These are phyloP conservation scores for Anthoceros angustus DNA, from an alignment of 225 moss, liverwort and hornwort species.

Conservation along the genomic window DNA sequence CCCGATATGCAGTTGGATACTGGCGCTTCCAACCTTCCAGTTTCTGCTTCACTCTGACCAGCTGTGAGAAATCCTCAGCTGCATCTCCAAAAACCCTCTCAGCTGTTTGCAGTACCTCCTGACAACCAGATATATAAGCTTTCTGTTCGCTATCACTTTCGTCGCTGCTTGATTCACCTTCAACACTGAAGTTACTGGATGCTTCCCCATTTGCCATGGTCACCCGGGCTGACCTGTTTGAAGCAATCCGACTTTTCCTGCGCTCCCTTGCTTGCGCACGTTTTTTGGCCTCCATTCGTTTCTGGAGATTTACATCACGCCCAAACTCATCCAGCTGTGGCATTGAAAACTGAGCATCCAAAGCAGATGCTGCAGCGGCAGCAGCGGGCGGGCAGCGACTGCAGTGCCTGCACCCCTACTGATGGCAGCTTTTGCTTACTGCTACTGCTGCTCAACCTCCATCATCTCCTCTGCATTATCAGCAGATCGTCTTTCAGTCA, in stretches of 20 bases:
- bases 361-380: conserved; percentile 30
- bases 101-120: conserved; percentile 68
- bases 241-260: conserved; percentile 32
- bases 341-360: conserved; percentile 30
- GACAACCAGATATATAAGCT: conserved; percentile 63
- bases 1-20: conserved; percentile 64
- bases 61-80: conserved; percentile 68
- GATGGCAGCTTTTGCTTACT: conserved; percentile 56
- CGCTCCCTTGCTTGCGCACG: conserved; percentile 64
- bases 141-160: conserved; percentile 92
- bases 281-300: conserved; percentile 68
- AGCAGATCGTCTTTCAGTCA: conserved; percentile 64
- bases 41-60: conserved; percentile 67
- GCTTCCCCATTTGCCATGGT: conserved; percentile 38
- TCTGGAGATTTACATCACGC: conserved; percentile 87
- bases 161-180: conserved; percentile 93
- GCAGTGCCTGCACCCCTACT: conserved; percentile 67
- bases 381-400: too few relatives aligned
- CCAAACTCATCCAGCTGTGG: conserved; percentile 93
- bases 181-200: conserved; percentile 33
- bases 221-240: conserved; percentile 26
- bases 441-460: conserved; percentile 70
- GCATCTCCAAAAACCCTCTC: conserved; percentile 82
- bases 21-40: conserved; percentile 68
- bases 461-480: conserved; percentile 77